Percentiles rank a stretch among this genome's conserved stretches.
phyloP scores from a whole-genome alignment of 169 alveolate genomes.

The Plasmodium gallinaceum region DNA sequence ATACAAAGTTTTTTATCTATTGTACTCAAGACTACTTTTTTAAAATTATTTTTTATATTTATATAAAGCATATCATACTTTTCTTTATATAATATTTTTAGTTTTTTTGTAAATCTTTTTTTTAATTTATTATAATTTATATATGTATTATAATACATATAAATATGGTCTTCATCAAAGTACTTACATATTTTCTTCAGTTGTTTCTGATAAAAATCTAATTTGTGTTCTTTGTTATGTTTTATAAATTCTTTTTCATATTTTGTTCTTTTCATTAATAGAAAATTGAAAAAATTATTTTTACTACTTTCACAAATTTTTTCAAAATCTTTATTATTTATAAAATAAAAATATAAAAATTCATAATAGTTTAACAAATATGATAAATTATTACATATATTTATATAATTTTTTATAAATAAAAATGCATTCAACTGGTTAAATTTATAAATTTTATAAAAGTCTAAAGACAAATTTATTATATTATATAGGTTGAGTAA shows the following conservation, averaged over 20 bases:
- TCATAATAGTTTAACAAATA: slow-evolving; percentile 49
- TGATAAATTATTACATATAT: slow-evolving; percentile 22
- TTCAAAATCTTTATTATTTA: slow-evolving; percentile 9
- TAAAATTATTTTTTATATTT: background rate
- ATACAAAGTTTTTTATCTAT: slow-evolving; percentile 9
- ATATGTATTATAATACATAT: slow-evolving; percentile 61
- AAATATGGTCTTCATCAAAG: slow-evolving; percentile 28
- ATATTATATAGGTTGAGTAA: background rate
- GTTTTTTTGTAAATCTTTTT: background rate
- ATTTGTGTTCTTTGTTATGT: slow-evolving; percentile 37
- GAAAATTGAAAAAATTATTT: slow-evolving; percentile 34
- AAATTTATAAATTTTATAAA: slow-evolving; percentile 64
- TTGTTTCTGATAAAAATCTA: slow-evolving; percentile 2
- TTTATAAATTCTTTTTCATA: slow-evolving; percentile 48
- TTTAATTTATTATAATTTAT: slow-evolving; percentile 27
- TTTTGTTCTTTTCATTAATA: slow-evolving; percentile 23
- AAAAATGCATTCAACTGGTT: slow-evolving; percentile 31
- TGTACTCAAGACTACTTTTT: slow-evolving; percentile 17
- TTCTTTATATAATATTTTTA: slow-evolving; percentile 36
- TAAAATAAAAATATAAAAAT: slow-evolving; percentile 33
- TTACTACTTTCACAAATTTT: background rate
- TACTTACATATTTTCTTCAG: slow-evolving; percentile 19
- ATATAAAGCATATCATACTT: slow-evolving; percentile 20
- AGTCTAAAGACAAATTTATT: background rate
- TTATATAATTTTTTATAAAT: slow-evolving; percentile 29